Evolutionary conservation across 2,329 filamentous ascomycete species (phyloP), one percentile per base, ranked within the genome.

Genomic region (Trichophyton schoenleinii): DNA sequence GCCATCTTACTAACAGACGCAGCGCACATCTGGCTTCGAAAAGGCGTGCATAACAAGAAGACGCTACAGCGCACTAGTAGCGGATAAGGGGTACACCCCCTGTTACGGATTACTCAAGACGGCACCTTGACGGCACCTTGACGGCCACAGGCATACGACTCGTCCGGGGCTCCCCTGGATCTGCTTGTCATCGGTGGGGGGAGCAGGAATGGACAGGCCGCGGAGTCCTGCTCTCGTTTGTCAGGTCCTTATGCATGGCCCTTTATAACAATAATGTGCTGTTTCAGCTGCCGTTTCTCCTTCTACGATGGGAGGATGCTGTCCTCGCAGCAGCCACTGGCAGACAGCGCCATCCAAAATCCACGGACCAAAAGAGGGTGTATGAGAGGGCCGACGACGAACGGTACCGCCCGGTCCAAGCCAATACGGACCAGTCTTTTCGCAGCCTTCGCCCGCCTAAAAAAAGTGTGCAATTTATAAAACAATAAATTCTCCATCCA

Each of bases 401-500:
- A 13, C 34, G 34, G 11, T 38, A 38, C 34, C 44, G 3, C 5
- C 25, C 44, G 44, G 11, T 48, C 25, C 44, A 22, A 48, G 44
- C 44, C 18, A 18, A 20, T 48, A 48, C 20, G 44, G 34, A 38
- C 34, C 34, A 38, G 34, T 3, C 11, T 13, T 38, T 36, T 38
- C 9, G 9, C 34, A 38, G 34, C 34, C 34, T 13, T 38, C 34
- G 34, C 34, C 34, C 18, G 9, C 44, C 6, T 20, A 25, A 9
- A 48, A 22, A 46, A 48, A 20, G 18, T 48, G 44, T 20, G 20
- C 34, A 20, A 20, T 48, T 48, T 48, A 48, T 20, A 25, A 20
- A 46, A 25, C 44, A 48, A 53, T 53, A 53, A 38, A 31, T 53
- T 28, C 49, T 53, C 49, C 49, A 53, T 53, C 48, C 48, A 31